phyloP scores from a whole-genome alignment of 306 rosid genomes.

The Potentilla sterilis region DNA sequence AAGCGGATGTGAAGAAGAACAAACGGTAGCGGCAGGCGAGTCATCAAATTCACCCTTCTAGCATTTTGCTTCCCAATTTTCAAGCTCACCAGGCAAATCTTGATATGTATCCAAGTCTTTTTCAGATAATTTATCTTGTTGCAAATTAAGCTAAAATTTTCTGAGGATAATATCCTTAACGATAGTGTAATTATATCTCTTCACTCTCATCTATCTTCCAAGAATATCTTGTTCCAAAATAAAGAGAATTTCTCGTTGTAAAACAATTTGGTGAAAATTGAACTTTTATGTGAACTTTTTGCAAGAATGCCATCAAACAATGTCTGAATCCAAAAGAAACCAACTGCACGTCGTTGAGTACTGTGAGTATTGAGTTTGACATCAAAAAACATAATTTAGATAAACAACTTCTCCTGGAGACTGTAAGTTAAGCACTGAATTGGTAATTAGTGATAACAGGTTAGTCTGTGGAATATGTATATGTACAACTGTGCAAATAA shows the following conservation, averaged over 20 bases:
- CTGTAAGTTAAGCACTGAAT: no score
- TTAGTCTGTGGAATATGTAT: conserved; percentile 12
- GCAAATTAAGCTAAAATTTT: neutral
- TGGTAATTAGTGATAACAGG: neutral
- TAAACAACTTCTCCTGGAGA: neutral
- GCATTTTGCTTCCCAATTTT: neutral
- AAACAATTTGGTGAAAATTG: neutral
- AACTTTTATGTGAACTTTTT: no score
- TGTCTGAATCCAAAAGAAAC: neutral
- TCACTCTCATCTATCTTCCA: neutral
- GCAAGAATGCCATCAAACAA: no score
- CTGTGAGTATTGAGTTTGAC: neutral
- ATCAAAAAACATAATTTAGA: neutral
- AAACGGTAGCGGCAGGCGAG: conserved; percentile 22
- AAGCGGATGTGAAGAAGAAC: conserved; percentile 51
- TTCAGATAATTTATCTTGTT: neutral
- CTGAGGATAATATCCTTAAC: neutral
- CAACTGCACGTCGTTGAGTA: neutral
- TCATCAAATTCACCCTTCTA: conserved; percentile 18
- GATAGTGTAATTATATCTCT: neutral
- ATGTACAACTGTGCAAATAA: conserved; percentile 11
- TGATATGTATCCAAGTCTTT: no score
- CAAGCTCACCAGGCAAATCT: neutral
- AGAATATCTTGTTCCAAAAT: neutral
- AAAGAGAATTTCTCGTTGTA: no score